Percentiles rank a stretch among this genome's conserved stretches.
Conservation (phyloP, 2,329 filamentous ascomycete genomes). For the Magnaporthiopsis incrustans region DNA sequence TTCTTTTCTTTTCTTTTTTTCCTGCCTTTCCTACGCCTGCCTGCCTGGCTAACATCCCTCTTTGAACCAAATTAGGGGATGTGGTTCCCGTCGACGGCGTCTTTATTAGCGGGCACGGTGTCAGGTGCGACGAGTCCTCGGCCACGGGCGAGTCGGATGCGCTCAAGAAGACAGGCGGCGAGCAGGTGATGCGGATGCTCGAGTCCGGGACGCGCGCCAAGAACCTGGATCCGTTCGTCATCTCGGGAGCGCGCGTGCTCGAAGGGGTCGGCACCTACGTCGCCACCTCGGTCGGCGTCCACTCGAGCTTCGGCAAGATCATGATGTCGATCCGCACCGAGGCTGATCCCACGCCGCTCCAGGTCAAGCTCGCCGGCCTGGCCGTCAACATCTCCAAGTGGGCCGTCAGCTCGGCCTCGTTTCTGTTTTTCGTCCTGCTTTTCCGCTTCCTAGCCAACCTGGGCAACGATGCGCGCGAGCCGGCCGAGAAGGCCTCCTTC, state of each 20-base stretch:
- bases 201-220: slow-evolving; percentile 3
- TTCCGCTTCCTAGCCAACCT: slow-evolving; percentile 67
- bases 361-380: slow-evolving; percentile 41
- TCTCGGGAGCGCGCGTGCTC: slow-evolving; percentile 46
- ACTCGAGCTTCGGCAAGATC: slow-evolving; percentile 46
- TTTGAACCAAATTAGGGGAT: neutral
- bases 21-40: no score
- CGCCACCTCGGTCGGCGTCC: slow-evolving; percentile 46
- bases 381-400: slow-evolving; percentile 36
- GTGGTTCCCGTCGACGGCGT: slow-evolving; percentile 50
- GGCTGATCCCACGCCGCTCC: slow-evolving; percentile 43
- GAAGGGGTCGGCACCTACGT: slow-evolving; percentile 48
- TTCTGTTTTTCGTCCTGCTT: slow-evolving; percentile 69
- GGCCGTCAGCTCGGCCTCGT: slow-evolving; percentile 57
- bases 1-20: no score
- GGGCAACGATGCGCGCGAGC: slow-evolving; percentile 35
- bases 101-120: slow-evolving; percentile 62
- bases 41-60: no score
- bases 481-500: slow-evolving; percentile 37
- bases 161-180: slow-evolving; percentile 57
- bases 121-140: slow-evolving; percentile 72
- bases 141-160: slow-evolving; percentile 74
- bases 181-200: slow-evolving; percentile 44
- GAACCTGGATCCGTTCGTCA: slow-evolving; percentile 53
- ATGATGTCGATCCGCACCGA: slow-evolving; percentile 47